Conservation (phyloP, 306 rosid species). For the Vicia sativa region DNA sequence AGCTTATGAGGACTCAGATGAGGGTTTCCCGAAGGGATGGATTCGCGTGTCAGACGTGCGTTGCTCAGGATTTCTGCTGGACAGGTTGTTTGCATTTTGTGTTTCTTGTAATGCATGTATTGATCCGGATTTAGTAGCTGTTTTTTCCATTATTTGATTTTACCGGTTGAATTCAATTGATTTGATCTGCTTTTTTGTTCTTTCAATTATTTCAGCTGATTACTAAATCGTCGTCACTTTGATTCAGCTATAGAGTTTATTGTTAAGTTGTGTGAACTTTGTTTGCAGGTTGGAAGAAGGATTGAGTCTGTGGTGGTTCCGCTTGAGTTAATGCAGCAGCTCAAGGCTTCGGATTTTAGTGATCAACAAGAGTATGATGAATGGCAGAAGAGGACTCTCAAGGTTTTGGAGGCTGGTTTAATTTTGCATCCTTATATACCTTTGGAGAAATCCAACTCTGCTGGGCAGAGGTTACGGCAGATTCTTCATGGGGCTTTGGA, state of each 20-base stretch:
- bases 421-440: slow-evolving; percentile 81
- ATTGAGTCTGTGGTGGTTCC: slow-evolving; percentile 96
- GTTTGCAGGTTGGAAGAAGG: slow-evolving; percentile 83
- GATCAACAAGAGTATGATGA: slow-evolving; percentile 80
- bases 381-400: slow-evolving; percentile 89
- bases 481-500: slow-evolving; percentile 78
- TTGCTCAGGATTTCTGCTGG: slow-evolving; percentile 88
- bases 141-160: too few relatives aligned
- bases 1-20: slow-evolving; percentile 96
- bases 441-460: slow-evolving; percentile 68
- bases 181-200: slow-evolving; percentile 39
- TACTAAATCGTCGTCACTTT: slow-evolving; percentile 4
- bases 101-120: slow-evolving; percentile 32
- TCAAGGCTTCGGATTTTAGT: slow-evolving; percentile 80
- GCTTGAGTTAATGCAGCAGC: slow-evolving; percentile 92
- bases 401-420: slow-evolving; percentile 92
- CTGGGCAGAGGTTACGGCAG: slow-evolving; percentile 79
- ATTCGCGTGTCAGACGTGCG: slow-evolving; percentile 89
- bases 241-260: slow-evolving; percentile 8
- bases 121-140: slow-evolving; percentile 40
- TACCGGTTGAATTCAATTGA: slow-evolving; percentile 13
- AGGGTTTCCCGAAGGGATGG: slow-evolving; percentile 91
- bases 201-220: slow-evolving; percentile 26
- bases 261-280: slow-evolving; percentile 37
- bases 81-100: slow-evolving; percentile 54